Percentiles rank a stretch among this genome's conserved stretches.
Evolutionary conservation across 495 filamentous ascomycete species (phyloP).

Genomic region (Parmelia sp.): DNA sequence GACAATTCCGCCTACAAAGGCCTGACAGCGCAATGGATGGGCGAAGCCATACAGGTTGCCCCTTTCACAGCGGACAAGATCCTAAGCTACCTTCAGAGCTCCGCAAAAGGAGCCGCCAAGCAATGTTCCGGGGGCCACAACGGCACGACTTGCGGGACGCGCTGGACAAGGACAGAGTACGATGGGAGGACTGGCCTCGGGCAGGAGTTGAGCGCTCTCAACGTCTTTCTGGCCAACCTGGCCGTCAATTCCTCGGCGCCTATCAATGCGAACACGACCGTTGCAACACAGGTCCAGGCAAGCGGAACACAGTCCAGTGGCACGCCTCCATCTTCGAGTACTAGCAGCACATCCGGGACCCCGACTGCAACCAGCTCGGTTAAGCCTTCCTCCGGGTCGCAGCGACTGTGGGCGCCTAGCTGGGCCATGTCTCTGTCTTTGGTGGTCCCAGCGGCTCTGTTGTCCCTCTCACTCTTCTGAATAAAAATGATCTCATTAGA

Average conservation of each 20-base stretch:
- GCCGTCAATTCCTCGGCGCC: slow-evolving; percentile 5
- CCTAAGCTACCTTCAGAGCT: slow-evolving; percentile 48
- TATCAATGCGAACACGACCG: not conserved
- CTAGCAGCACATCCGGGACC: not conserved
- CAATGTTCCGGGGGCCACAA: slow-evolving; percentile 50
- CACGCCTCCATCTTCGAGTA: not conserved
- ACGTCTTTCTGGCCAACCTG: slow-evolving; percentile 50
- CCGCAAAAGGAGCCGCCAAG: slow-evolving; percentile 53
- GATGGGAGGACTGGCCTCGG: slow-evolving; percentile 48
- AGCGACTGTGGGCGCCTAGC: not conserved
- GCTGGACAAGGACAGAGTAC: slow-evolving; percentile 43
- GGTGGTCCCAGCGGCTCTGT: not conserved
- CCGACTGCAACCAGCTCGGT: not conserved
- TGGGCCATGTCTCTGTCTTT: not conserved
- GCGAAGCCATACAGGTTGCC: slow-evolving; percentile 57
- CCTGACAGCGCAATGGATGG: slow-evolving; percentile 65
- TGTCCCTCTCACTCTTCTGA: not conserved
- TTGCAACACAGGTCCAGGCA: not conserved
- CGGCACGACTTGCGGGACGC: slow-evolving; percentile 45
- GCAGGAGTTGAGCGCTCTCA: slow-evolving; percentile 65
- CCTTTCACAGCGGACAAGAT: slow-evolving; percentile 54
- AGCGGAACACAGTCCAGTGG: not conserved
- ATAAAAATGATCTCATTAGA: not conserved
- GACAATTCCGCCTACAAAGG: slow-evolving; percentile 74
- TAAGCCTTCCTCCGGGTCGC: not conserved